Conservation (phyloP, 306 rosid genomes). For the Lathyrus tuberosus region DNA sequence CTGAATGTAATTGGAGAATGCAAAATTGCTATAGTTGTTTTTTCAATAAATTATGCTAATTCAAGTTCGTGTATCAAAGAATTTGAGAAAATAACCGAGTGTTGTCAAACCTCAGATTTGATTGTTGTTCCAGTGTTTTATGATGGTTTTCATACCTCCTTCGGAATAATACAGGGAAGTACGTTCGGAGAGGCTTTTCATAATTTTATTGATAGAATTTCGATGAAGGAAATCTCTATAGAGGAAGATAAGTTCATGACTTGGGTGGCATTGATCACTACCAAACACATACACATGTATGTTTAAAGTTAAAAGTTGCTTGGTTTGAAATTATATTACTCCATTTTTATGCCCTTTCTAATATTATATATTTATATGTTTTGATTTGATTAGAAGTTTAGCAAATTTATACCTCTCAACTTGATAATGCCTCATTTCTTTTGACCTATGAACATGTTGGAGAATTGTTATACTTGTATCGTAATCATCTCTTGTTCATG, state of each 20-base stretch:
- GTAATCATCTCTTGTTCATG: too few species aligned
- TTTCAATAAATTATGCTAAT: neutral
- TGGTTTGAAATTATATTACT: too few species aligned
- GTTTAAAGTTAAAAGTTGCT: too few species aligned
- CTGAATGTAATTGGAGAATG: neutral
- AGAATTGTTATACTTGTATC: neutral
- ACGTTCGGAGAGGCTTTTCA: slow-evolving; percentile 11
- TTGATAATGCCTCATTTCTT: too few species aligned
- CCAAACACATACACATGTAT: too few species aligned
- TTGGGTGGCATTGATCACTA: too few species aligned
- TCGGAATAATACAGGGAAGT: neutral
- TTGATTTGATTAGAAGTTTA: too few species aligned
- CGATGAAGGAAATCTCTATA: neutral
- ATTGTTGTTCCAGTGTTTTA: slow-evolving; percentile 18
- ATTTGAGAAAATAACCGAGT: neutral
- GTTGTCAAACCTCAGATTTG: neutral
- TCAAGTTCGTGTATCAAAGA: slow-evolving; percentile 16
- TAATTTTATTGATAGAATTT: neutral
- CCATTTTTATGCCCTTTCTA: too few species aligned
- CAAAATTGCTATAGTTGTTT: neutral
- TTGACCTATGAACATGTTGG: too few species aligned
- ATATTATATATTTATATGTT: too few species aligned
- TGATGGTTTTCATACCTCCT: too few species aligned
- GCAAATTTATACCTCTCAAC: too few species aligned
- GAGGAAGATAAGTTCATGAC: slow-evolving; percentile 1